Evolutionary conservation across 192 early-diverging fungal genomes (phyloP), one percentile per base, ranked within the genome.

Genomic region (Coemansia brasiliensis): DNA sequence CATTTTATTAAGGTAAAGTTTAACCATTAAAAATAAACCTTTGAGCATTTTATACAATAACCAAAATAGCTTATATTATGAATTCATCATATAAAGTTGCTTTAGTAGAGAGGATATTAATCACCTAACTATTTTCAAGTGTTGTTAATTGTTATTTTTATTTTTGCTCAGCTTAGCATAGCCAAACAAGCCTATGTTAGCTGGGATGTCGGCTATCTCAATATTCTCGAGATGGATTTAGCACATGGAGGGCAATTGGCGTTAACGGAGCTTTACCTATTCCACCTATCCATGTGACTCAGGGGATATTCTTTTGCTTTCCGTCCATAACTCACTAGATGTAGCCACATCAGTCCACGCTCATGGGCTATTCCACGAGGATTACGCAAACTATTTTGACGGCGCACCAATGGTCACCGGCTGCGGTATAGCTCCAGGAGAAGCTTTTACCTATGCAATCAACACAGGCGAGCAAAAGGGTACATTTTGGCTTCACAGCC

Each of bases 401-500:
- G 90, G 89, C 7, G 69, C 85, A 1, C 57, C 65, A 13, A 82
- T 74, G 57, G 72, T 85, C 35, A 87, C 88, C 21, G 83, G 90
- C 57, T 91, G 91, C 61, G 80, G 79, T 4, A 92, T 93, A 56
- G 85, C 89, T 12, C 67, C 81, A 3, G 82, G 82, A 20, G 59
- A 53, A 25, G 68, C 50, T 25, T 85, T 83, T 59, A 89, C 88
- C 0, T 93, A 93, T 59, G 73, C 64, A 6, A 84, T 86, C 44
- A 55, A 68, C 6, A 25, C 55, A 0, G 17, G n/a, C 20, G 63
- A 82, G 32, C 61, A 78, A 42, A 65, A 65, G 24, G 92, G 92
- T 39, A 90, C 88, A 11, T 92, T 82, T 67, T 94, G 92, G 92
- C 72, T 87, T 40, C 90, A 92, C 56, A 72, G 81, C 16, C 89